A percentile compares a stretch with the other conserved stretches of the same genome.
Conservation (phyloP, 768 basidiomycete genomes). For the Trametes sanguinea region DNA sequence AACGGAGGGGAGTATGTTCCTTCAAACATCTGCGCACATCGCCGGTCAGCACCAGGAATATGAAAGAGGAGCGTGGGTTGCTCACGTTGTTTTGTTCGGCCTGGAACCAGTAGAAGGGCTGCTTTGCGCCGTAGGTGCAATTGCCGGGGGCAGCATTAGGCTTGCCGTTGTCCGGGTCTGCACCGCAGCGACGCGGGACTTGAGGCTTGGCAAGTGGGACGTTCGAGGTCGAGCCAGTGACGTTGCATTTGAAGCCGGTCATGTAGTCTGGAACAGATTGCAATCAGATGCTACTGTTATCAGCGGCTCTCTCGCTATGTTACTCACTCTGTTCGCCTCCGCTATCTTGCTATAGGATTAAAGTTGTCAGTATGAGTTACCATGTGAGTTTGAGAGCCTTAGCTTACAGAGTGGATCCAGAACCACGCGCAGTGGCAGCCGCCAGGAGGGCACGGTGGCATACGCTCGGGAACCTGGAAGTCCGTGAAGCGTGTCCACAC, state of each 20-base stretch:
- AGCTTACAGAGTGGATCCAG: slow-evolving; percentile 64
- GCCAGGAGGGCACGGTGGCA: slow-evolving; percentile 68
- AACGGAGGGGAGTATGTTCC: slow-evolving; percentile 60
- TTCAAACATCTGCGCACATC: slow-evolving; percentile 58
- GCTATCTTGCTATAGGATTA: slow-evolving; percentile 36
- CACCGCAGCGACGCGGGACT: slow-evolving; percentile 66
- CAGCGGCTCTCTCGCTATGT: no score
- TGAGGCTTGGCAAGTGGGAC: slow-evolving; percentile 56
- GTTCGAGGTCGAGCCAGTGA: slow-evolving; percentile 54
- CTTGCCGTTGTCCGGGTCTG: slow-evolving; percentile 52
- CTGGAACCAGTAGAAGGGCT: slow-evolving; percentile 73
- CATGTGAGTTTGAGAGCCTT: no score
- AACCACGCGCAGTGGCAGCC: slow-evolving; percentile 73
- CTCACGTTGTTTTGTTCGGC: slow-evolving; percentile 61
- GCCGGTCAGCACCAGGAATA: background rate
- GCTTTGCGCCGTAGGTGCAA: slow-evolving; percentile 73
- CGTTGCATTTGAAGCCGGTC: slow-evolving; percentile 72
- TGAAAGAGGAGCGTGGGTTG: background rate
- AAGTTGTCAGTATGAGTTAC: no score
- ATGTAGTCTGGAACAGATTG: slow-evolving; percentile 55
- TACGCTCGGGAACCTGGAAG: slow-evolving; percentile 63
- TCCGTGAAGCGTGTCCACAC: slow-evolving; percentile 72
- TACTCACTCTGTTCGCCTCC: slow-evolving; percentile 64
- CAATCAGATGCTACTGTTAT: background rate
- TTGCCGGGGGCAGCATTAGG: slow-evolving; percentile 51